Evolutionary conservation across 169 alveolate species (phyloP).

Genomic region (Eimeria sp.): DNA sequence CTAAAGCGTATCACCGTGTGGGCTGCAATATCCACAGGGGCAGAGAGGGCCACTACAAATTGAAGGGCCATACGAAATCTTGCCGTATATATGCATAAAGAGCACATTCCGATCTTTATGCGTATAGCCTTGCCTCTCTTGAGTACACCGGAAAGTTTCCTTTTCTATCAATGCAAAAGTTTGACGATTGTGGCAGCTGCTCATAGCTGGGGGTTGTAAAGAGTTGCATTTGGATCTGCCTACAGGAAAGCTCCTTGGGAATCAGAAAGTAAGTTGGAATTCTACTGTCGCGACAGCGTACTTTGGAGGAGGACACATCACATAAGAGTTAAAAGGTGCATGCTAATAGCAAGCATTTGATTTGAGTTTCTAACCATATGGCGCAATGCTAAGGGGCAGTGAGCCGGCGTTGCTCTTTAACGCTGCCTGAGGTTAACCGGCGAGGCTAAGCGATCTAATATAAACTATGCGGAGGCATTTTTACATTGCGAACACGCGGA

Average conservation of each 20-base stretch:
- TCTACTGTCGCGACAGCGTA: not conserved
- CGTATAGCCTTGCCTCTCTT: not conserved
- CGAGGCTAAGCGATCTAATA: no score
- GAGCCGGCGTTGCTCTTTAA: not conserved
- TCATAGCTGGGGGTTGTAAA: not conserved
- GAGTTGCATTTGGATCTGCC: not conserved
- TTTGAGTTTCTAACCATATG: not conserved
- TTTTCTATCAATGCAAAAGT: not conserved
- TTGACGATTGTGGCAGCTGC: not conserved
- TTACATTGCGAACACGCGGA: not conserved
- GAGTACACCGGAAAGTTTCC: not conserved
- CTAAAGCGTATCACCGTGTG: not conserved
- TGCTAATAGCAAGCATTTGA: not conserved
- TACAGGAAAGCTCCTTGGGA: not conserved
- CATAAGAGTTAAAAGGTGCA: not conserved
- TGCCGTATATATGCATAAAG: not conserved
- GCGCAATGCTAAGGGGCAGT: not conserved
- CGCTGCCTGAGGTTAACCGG: not conserved
- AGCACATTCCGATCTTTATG: not conserved
- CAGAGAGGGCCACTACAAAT: not conserved
- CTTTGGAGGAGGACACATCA: not conserved
- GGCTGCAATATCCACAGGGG: not conserved
- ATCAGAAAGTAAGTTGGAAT: constrained; percentile 6
- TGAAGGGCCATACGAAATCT: not conserved
- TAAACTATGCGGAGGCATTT: not conserved